Evolutionary conservation across 805 yeast species (phyloP).

Genomic region (Brettanomyces bruxellensis): DNA sequence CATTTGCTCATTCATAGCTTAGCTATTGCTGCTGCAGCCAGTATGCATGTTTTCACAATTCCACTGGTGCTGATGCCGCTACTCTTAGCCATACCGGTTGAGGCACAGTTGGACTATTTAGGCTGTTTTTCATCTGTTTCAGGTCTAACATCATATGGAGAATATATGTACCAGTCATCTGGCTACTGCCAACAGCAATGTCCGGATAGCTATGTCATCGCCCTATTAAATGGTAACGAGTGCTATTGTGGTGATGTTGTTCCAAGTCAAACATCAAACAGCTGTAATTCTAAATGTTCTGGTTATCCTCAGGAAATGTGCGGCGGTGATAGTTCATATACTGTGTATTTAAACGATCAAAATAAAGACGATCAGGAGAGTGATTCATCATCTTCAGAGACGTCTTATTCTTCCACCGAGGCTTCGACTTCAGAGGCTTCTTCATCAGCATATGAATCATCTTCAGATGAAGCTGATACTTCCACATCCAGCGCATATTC

Average conservation of each 20-base stretch:
- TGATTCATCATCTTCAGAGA: constrained; percentile 11
- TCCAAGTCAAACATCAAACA: constrained; percentile 22
- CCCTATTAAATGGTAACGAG: constrained; percentile 37
- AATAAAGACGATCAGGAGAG: constrained; percentile 5
- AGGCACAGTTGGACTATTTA: constrained; percentile 6
- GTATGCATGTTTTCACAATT: neutral
- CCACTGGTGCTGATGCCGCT: neutral
- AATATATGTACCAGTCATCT: constrained; percentile 51
- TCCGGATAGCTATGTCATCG: constrained; percentile 27
- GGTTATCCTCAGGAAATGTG: constrained; percentile 62
- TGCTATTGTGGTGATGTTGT: constrained; percentile 60
- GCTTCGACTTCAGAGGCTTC: constrained; percentile 5
- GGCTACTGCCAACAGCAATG: constrained; percentile 53
- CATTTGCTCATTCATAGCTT: too few relatives aligned
- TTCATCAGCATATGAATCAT: constrained; percentile 4
- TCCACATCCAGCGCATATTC: constrained; percentile 8
- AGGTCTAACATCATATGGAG: constrained; percentile 31
- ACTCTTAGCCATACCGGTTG: neutral
- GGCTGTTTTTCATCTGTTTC: constrained; percentile 25
- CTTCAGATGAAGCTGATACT: neutral
- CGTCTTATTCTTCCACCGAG: constrained; percentile 6
- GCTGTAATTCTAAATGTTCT: constrained; percentile 42
- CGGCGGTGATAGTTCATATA: constrained; percentile 39
- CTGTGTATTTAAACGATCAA: constrained; percentile 33
- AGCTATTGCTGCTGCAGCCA: too few relatives aligned